Evolutionary conservation across 495 filamentous ascomycete genomes (phyloP), one percentile per base, ranked within the genome.

Genomic region (Aspergillus sparsus): DNA sequence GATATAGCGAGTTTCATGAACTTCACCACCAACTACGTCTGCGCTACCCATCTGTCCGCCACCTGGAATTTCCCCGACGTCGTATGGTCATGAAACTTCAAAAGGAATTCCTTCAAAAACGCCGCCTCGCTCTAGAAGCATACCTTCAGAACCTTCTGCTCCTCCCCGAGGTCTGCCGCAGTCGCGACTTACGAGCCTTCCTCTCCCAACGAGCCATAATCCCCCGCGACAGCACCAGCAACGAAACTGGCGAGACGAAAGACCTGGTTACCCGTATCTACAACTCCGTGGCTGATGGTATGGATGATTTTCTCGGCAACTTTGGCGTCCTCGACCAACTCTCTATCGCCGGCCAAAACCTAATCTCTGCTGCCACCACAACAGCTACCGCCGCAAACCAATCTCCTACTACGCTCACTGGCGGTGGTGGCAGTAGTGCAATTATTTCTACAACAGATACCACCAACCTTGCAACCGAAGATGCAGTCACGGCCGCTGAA

Each of bases 1-100:
- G 94, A 58, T 99, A 97, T 71, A 97, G 92, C 75, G 93, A 98
- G 70, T 99, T 99, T 69, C 90, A 96, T 60, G 91, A 96, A 58
- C 87, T 99, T 15, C 90, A 99, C 63, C 92, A 96, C 66, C 89
- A 90, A 32, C 82, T 99, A 1, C 85, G 93, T 49, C 77, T 85
- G 53, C 85, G 87, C 57, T 98, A 96, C 71, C 87, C 91, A 0
- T 89, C 88, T 3, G 92, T 98, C 11, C 84, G 93, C 27, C 85
- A 91, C 62, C 79, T 98, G 5, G 93, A 98, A 59, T 97, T 99
- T 67, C 95, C 95, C 0, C 83, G 93, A 13, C 82, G 94, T 9
- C 86, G 95, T 18, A 86, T 98, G 74, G 90, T 98, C 58, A 89
- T 99, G 87, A 97, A 96, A 67, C 80, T 99, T 2, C 94, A 98